Conservation (phyloP, 352 stramenopile genomes). For the Phytophthora sp. region DNA sequence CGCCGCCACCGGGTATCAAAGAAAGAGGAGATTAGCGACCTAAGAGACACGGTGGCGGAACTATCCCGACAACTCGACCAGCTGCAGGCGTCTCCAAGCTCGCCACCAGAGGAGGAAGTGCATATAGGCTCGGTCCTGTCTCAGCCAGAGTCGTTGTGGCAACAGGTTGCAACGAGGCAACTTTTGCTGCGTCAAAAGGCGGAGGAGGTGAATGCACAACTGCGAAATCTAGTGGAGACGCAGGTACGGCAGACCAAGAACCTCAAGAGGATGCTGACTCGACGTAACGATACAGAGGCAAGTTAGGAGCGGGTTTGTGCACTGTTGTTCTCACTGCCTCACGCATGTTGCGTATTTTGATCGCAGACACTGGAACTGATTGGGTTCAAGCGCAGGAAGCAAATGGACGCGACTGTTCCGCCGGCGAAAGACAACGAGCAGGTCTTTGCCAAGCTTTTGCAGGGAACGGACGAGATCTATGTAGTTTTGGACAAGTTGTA, state of each 20-base stretch:
- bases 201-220: slow-evolving; percentile 24
- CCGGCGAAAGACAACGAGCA: slow-evolving; percentile 24
- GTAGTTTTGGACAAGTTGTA: slow-evolving; percentile 29
- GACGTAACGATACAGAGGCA: slow-evolving; percentile 31
- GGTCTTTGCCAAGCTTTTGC: slow-evolving; percentile 30
- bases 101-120: slow-evolving; percentile 11
- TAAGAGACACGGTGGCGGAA: slow-evolving; percentile 31
- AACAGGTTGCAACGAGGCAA: slow-evolving; percentile 31
- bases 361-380: slow-evolving; percentile 32
- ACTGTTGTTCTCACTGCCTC: neutral
- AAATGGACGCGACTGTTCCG: slow-evolving; percentile 3
- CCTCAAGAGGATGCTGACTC: slow-evolving; percentile 44
- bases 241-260: slow-evolving; percentile 41
- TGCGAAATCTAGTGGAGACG: slow-evolving; percentile 18
- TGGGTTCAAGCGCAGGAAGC: slow-evolving; percentile 33
- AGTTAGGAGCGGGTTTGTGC: neutral
- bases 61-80: slow-evolving; percentile 32
- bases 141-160: slow-evolving; percentile 31
- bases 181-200: slow-evolving; percentile 25
- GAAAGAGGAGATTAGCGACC: slow-evolving; percentile 39
- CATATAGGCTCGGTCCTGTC: slow-evolving; percentile 17
- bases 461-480: slow-evolving; percentile 35
- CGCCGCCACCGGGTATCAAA: slow-evolving; percentile 16
- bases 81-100: slow-evolving; percentile 25
- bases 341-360: neutral